Base-by-base conservation (phyloP, 768 basidiomycete genomes). In the Trametopsis cervina region DNA sequence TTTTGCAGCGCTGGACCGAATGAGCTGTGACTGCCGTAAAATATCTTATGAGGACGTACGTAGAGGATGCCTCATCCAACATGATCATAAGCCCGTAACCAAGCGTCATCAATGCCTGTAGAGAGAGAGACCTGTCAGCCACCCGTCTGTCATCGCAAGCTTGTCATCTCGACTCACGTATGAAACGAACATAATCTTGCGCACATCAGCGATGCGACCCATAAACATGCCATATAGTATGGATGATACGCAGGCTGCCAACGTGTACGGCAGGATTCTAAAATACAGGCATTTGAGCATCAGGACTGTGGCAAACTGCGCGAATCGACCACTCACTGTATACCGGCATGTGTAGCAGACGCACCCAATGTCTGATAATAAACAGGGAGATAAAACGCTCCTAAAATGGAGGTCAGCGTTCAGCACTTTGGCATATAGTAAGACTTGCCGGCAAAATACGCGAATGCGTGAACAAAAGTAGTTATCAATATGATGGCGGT, bases 301-400 rank as follows among this genome's bases (percentile, higher is more conserved):
- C 33, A 35, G 33, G 10, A 10, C 10, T 35, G 33, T 35, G 10
- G 33, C 10, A 35, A 24, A 4, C 17, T 23, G 25, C 4, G 23
- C 42, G 3, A 7, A 3, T 7, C 25, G 10, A 53, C 53, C 12
- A n/a, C n/a, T 35, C 15, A 68, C 62, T 59, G 54, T 42, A 73
- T 39, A 5, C 66, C 66, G 11, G 65, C 56, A 12, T 22, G 21
- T 6, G 68, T 69, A 21, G 68, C 64, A 4, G 63, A 63, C 18
- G 66, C 61, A 3, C 72, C 72, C 15, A 70, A 64, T 4, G 67
- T 62, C 60, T 72, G 72, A 44, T 66, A 73, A 51, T 70, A 72
- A 44, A 71, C 53, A 3, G 72, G 71, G 27, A 72, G 44, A 43
- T 72, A 71, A 46, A 67, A 59, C 46, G 56, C 44, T 29, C 61